These are phyloP conservation scores for Trametes polyzona DNA, from an alignment of 1,284 basidiomycete species.

Conservation along the genomic window DNA sequence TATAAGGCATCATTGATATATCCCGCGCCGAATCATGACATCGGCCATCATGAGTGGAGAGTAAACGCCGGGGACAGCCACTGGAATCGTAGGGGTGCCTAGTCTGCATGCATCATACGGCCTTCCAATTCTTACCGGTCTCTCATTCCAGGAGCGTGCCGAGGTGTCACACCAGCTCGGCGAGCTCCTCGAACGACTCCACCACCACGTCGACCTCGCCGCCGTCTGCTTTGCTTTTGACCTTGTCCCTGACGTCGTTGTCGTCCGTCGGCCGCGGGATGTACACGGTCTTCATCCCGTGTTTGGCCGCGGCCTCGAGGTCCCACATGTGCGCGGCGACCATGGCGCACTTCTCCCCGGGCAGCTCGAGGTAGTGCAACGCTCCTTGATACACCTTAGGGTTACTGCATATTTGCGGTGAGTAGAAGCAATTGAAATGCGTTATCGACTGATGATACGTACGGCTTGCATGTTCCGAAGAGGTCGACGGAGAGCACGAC, in stretches of 20 bases:
- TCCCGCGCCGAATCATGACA: no score
- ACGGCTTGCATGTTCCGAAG: conserved; percentile 67
- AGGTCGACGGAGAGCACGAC: conserved; percentile 61
- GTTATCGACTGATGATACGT: conserved; percentile 23
- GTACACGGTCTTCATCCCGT: conserved; percentile 63
- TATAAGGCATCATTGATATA: no score
- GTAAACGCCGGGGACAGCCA: no score
- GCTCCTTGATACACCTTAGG: conserved; percentile 56
- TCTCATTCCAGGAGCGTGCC: background rate
- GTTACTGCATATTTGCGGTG: conserved; percentile 41
- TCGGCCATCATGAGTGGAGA: no score
- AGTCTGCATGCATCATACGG: no score
- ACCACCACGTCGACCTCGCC: conserved; percentile 37
- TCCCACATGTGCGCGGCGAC: conserved; percentile 68
- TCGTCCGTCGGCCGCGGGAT: conserved; percentile 54
- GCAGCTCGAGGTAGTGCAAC: conserved; percentile 52
- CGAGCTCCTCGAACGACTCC: conserved; percentile 32
- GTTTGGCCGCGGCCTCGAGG: conserved; percentile 52
- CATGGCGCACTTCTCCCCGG: conserved; percentile 58
- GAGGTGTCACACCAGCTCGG: conserved; percentile 17
- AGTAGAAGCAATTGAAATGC: background rate
- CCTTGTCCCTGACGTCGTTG: conserved; percentile 27
- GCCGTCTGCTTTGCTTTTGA: conserved; percentile 32
- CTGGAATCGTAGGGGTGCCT: no score
- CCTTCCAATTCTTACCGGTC: background rate